phyloP scores from a whole-genome alignment of 2,329 filamentous ascomycete species.

The Aspergillus sp. region DNA sequence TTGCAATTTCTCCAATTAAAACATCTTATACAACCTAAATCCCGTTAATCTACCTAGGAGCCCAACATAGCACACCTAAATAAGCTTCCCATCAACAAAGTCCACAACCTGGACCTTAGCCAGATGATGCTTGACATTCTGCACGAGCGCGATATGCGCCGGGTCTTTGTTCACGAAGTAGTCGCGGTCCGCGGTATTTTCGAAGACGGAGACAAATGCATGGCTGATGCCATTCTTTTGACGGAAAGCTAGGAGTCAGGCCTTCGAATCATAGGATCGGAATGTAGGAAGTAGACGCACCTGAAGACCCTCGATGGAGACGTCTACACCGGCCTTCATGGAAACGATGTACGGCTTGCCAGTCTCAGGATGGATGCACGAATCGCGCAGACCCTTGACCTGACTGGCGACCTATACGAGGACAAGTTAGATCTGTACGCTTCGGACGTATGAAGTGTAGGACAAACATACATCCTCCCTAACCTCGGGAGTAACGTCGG shows the following conservation, averaged over 20 bases:
- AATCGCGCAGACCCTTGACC: not conserved
- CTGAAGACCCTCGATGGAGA: not conserved
- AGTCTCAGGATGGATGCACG: not conserved
- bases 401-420: not conserved
- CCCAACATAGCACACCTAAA: not conserved
- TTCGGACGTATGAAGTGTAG: no score
- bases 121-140: not conserved
- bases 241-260: not conserved
- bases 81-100: conserved; percentile 4
- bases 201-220: conserved; percentile 1
- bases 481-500: not conserved
- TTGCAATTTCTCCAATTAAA: accelerated
- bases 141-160: not conserved
- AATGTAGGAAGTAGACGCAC: not conserved
- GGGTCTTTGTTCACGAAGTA: conserved; percentile 1
- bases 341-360: conserved; percentile 4
- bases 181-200: not conserved
- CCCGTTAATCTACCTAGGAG: no score
- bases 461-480: not conserved
- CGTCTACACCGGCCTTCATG: not conserved
- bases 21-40: no score
- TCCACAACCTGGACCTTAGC: conserved; percentile 1
- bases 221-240: not conserved
- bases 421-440: not conserved
- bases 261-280: no score